phyloP scores from a whole-genome alignment of 768 basidiomycete genomes.

The Mycena galericulata region DNA sequence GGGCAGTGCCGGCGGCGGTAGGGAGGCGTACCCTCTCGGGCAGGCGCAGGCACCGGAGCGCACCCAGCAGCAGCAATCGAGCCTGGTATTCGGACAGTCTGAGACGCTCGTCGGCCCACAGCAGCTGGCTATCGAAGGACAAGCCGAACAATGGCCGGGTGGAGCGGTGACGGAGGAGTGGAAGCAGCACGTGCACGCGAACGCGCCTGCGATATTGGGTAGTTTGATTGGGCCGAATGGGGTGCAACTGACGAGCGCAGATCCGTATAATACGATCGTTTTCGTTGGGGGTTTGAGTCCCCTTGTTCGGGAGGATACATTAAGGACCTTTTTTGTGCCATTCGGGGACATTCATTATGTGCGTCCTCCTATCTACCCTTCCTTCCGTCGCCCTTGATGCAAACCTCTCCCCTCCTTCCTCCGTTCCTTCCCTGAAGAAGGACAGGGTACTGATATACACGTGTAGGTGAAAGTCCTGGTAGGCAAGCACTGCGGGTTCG shows the following conservation, averaged over 20 bases:
- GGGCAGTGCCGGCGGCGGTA: slow-evolving; percentile 44
- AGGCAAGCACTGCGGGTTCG: slow-evolving; percentile 95
- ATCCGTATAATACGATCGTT: slow-evolving; percentile 97
- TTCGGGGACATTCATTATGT: slow-evolving; percentile 96
- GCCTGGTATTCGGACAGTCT: no score
- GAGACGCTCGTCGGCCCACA: no score
- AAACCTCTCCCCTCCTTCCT: no score
- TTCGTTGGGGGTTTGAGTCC: slow-evolving; percentile 94
- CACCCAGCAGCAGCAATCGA: slow-evolving; percentile 25
- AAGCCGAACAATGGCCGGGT: neutral
- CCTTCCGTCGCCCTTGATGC: slow-evolving; percentile 21
- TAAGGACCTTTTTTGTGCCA: slow-evolving; percentile 90
- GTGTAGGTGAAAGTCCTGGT: slow-evolving; percentile 93
- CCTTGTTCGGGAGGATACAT: slow-evolving; percentile 89
- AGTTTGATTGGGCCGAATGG: slow-evolving; percentile 90
- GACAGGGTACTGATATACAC: neutral
- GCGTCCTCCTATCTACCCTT: slow-evolving; percentile 48
- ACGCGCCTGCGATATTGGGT: slow-evolving; percentile 84
- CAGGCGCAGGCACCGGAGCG: slow-evolving; percentile 10
- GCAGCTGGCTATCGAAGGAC: no score
- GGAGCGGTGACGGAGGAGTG: slow-evolving; percentile 72
- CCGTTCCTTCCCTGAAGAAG: no score
- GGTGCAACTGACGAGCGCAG: slow-evolving; percentile 87
- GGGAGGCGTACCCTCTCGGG: neutral
- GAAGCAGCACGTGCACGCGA: slow-evolving; percentile 88